phyloP scores from a whole-genome alignment of 305 asterid genomes.

The Solanum hybrid region DNA sequence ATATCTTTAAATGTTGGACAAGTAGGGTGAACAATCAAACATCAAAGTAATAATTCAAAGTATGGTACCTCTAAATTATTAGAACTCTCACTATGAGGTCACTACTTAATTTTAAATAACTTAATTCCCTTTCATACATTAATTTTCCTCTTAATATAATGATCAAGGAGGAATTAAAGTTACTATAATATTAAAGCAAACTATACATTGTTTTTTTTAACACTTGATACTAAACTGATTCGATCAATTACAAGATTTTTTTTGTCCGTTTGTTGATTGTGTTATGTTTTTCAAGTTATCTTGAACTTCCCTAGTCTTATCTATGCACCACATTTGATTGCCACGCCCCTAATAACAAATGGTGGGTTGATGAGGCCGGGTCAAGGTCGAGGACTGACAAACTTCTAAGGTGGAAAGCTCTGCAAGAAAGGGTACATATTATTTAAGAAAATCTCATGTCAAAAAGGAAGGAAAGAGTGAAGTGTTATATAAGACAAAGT shows the following conservation, averaged over 20 bases:
- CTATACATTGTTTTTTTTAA: neutral
- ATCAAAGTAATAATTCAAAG: neutral
- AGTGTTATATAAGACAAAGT: neutral
- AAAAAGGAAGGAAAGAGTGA: neutral
- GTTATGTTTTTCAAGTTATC: neutral
- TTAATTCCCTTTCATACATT: neutral
- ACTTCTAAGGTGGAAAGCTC: neutral
- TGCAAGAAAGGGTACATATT: neutral
- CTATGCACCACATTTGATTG: neutral
- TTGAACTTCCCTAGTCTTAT: neutral
- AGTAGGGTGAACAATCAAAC: constrained; percentile 3
- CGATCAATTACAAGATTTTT: neutral
- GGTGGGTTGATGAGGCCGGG: neutral
- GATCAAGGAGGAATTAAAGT: neutral
- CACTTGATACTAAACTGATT: neutral
- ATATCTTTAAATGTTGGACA: neutral
- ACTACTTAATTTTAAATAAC: neutral
- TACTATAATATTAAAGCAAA: neutral
- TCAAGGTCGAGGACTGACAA: neutral
- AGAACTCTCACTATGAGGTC: neutral
- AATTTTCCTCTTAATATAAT: neutral
- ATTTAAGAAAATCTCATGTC: neutral
- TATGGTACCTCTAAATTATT: neutral
- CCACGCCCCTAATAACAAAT: neutral
- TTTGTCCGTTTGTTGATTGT: neutral